These are phyloP conservation scores for Hapsidospora chrysogenum DNA, from an alignment of 495 filamentous ascomycete species.

Conservation along the genomic window DNA sequence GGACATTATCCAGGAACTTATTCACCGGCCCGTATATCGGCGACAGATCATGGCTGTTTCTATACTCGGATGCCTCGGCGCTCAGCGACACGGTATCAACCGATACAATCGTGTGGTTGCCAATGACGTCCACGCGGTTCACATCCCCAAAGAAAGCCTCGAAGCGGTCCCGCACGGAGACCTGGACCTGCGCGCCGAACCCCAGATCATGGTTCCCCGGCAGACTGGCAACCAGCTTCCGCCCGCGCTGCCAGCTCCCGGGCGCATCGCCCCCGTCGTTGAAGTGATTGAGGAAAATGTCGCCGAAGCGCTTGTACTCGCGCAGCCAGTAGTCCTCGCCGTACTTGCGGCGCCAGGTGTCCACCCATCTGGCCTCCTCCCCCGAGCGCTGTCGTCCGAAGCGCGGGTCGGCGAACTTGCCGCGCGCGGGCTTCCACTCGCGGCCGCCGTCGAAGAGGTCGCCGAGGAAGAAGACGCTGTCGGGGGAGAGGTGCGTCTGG, in stretches of 20 bases:
- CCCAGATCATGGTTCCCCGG: constrained; percentile 98
- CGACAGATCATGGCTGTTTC: constrained; percentile 26
- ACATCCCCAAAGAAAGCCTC: constrained; percentile 77
- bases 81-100: constrained; percentile 78
- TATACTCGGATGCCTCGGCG: constrained; percentile 32
- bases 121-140: constrained; percentile 75
- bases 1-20: constrained; percentile 55
- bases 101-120: constrained; percentile 91
- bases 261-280: constrained; percentile 17
- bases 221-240: constrained; percentile 62
- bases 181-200: constrained; percentile 69
- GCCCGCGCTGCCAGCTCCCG: constrained; percentile 21
- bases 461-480: constrained; percentile 77
- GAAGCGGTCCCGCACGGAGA: constrained; percentile 64
- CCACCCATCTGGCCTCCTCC: constrained; percentile 31
- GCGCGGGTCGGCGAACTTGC: constrained; percentile 41
- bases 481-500: constrained; percentile 52
- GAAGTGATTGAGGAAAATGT: constrained; percentile 61
- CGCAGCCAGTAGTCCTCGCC: constrained; percentile 63
- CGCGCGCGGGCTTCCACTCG: constrained; percentile 65
- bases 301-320: constrained; percentile 65
- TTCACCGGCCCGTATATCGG: constrained; percentile 58
- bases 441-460: constrained; percentile 94
- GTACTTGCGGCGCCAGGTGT: constrained; percentile 55
- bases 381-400: constrained; percentile 33